Percentiles rank a stretch among this genome's conserved stretches.
These are phyloP conservation scores for Silene latifolia DNA, from an alignment of 148 eudicot genomes.

Conservation along the genomic window DNA sequence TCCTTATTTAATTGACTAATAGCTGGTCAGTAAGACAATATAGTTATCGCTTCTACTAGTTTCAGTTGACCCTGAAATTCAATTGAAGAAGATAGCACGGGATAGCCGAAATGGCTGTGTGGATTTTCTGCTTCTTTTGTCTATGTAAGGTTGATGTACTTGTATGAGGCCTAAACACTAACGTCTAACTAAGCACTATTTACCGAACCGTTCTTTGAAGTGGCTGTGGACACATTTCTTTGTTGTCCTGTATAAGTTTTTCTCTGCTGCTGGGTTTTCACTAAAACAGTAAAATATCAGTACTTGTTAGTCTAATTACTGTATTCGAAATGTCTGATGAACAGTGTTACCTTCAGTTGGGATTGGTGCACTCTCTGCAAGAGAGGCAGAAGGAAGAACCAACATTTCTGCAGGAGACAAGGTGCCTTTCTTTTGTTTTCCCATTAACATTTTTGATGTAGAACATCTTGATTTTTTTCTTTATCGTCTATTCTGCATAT, in stretches of 20 bases:
- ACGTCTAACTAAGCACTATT: neutral
- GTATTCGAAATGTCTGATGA: conserved; percentile 13
- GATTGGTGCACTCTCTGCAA: conserved; percentile 88
- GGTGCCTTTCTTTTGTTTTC: conserved; percentile 33
- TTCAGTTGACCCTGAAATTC: conserved; percentile 7
- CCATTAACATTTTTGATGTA: neutral
- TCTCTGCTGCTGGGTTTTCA: neutral
- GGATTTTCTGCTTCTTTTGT: neutral
- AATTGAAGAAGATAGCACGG: neutral
- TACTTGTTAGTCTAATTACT: conserved; percentile 7
- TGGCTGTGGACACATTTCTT: neutral
- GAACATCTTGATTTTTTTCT: neutral
- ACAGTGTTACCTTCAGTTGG: conserved; percentile 90
- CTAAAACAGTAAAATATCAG: too few relatives aligned
- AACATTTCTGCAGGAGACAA: conserved; percentile 70
- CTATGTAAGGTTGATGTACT: neutral
- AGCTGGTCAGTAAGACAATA: neutral
- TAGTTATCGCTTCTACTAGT: neutral
- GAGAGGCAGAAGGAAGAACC: conserved; percentile 92
- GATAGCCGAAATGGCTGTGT: conserved; percentile 1
- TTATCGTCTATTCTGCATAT: neutral
- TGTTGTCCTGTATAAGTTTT: neutral
- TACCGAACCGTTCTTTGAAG: neutral
- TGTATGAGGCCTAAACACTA: neutral
- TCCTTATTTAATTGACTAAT: neutral